A percentile compares a stretch with the other conserved stretches of the same genome.
Evolutionary conservation across 2,329 filamentous ascomycete species (phyloP).

Genomic region (Talaromyces rugulosus): DNA sequence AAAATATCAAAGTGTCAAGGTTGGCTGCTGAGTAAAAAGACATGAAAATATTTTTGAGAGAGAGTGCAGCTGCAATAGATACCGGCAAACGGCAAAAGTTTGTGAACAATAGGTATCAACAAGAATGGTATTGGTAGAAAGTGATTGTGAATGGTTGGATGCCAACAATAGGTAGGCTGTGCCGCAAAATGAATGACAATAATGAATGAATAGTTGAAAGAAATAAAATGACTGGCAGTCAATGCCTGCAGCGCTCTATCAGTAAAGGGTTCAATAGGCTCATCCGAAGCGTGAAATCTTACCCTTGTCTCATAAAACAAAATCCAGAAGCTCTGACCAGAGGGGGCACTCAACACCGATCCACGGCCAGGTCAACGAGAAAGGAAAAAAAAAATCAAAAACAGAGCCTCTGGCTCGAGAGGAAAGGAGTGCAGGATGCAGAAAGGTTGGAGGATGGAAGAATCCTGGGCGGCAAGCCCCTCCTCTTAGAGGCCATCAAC

Average conservation of each 20-base stretch:
- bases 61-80: not conserved
- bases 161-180: not conserved
- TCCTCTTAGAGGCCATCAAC: not conserved
- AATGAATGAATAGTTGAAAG: not conserved
- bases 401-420: conserved; percentile 15
- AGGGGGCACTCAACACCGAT: not conserved
- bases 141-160: not conserved
- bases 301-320: not conserved
- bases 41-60: not conserved
- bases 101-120: not conserved
- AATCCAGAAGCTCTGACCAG: not conserved
- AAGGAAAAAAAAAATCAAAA: not conserved
- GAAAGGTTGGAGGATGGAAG: conserved; percentile 1
- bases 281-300: not conserved
- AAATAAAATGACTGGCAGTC: conserved; percentile 11
- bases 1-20: not conserved
- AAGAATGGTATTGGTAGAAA: not conserved
- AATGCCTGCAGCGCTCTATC: conserved; percentile 11
- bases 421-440: conserved; percentile 4
- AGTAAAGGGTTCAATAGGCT: not conserved
- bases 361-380: conserved; percentile 8
- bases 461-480: not conserved
- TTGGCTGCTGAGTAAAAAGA: not conserved
- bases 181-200: conserved; percentile 12
- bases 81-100: not conserved